Percentiles rank a stretch among this genome's conserved stretches.
Conservation (phyloP, 768 basidiomycete species). For the Hydnum rufescens region DNA sequence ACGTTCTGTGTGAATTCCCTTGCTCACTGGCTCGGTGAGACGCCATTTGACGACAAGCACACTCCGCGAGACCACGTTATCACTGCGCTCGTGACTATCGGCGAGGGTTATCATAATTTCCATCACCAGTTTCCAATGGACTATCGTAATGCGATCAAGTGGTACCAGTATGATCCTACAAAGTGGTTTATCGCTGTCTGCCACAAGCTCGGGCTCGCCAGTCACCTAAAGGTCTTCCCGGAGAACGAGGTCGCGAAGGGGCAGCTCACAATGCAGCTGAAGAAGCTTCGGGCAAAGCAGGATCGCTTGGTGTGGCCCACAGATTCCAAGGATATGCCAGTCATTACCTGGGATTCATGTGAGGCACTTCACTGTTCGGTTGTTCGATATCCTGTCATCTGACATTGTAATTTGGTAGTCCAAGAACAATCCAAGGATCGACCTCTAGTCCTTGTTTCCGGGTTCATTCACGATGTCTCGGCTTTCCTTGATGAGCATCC, state of each 20-base stretch:
- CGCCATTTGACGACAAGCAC: conserved; percentile 89
- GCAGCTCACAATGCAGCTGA: conserved; percentile 84
- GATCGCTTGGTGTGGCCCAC: conserved; percentile 65
- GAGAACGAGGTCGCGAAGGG: conserved; percentile 69
- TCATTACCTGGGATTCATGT: conserved; percentile 80
- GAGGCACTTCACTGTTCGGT: conserved; percentile 16
- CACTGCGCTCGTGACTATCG: conserved; percentile 78
- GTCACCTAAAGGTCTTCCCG: conserved; percentile 54
- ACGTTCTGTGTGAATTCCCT: conserved; percentile 96
- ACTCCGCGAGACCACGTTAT: conserved; percentile 77
- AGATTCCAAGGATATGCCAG: conserved; percentile 51
- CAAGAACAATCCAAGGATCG: conserved; percentile 61
- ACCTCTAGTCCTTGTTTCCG: conserved; percentile 68
- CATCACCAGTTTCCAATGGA: conserved; percentile 96
- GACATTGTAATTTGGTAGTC: conserved; percentile 34
- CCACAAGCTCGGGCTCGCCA: conserved; percentile 41
- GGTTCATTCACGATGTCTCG: conserved; percentile 82
- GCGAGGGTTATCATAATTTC: conserved; percentile 98
- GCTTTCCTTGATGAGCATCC: conserved; percentile 81
- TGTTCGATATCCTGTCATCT: neutral
- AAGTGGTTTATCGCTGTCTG: conserved; percentile 74
- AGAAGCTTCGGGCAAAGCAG: conserved; percentile 61
- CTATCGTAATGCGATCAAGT: conserved; percentile 87
- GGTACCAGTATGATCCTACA: conserved; percentile 85
- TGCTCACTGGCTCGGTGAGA: conserved; percentile 87